Evolutionary conservation across 345 rosid species (phyloP), one percentile per base, ranked within the genome.

Genomic region (Gossypium herbaceum): DNA sequence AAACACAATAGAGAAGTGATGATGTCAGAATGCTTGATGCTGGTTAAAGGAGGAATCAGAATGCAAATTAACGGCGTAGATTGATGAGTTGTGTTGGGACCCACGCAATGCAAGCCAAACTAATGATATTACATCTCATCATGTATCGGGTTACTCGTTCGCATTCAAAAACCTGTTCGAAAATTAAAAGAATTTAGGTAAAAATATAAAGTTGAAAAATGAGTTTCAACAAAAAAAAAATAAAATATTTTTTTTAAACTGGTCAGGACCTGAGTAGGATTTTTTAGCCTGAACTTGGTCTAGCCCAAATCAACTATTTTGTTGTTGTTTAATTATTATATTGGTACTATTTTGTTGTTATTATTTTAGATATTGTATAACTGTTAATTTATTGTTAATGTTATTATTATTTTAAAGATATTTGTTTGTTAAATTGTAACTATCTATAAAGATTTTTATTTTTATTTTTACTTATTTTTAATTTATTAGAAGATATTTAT

Each of bases 251-350:
- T 4, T 29, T 34, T 34, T 1, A 1, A 34, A 34, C 1, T 0
- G 0, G 0, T 0, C 0, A 1, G 1, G 1, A 0, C 0, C 0
- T 0, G 41, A 34, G 39, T 29, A 29, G 1, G 0, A 0, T 4
- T 29, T 29, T 29, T 29, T 29, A 29, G 1, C 1, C 0, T 29
- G 0, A 3, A 0, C 0, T 29, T 1, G 1, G 1, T 4, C 0
- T 29, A 0, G 0, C 5, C 0, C 0, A 3, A 29, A 4, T 34
- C 0, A 34, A 34, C 0, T 34, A 0, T 34, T 34, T 34, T 34
- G 1, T 0, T 34, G 0, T 34, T 34, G 2, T 34, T 34, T 34
- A 0, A 34, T 34, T 34, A 1, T 34, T 34, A 34, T 34, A 4
- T 34, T 34, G 0, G 5, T 34, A 34, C 0, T 3, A 29, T 29